Conservation (phyloP, 75 land plant species). For the Sequoiadendron giganteum region DNA sequence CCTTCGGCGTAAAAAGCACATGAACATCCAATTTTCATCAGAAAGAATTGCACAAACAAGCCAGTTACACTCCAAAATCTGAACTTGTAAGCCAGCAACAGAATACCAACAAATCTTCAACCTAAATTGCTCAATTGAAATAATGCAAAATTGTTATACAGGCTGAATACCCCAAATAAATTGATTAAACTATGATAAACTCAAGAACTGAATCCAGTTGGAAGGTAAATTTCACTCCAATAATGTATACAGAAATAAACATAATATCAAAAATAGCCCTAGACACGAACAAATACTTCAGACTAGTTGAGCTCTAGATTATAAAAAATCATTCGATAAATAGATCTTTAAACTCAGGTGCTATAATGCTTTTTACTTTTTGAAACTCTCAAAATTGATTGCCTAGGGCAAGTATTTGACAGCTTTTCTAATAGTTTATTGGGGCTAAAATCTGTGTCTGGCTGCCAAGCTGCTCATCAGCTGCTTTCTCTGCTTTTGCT, state of each 20-base stretch:
- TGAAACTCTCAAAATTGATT: neutral
- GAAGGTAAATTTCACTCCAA: neutral
- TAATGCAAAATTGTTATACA: neutral
- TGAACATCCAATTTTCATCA: neutral
- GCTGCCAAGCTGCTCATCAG: conserved; percentile 18
- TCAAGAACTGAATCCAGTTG: neutral
- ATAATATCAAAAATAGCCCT: neutral
- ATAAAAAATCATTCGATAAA: neutral
- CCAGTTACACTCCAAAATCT: neutral
- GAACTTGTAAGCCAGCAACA: neutral
- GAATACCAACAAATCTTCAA: neutral
- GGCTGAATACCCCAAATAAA: neutral
- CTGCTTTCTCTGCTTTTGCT: conserved; percentile 17
- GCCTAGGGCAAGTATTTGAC: neutral
- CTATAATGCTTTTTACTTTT: neutral
- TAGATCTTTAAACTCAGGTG: neutral
- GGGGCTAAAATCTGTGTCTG: conserved; percentile 16
- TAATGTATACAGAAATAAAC: neutral
- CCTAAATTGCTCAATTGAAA: neutral
- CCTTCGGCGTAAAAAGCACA: too few relatives aligned
- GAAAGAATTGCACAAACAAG: neutral
- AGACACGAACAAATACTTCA: neutral
- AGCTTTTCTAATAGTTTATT: conserved; percentile 16
- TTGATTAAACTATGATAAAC: neutral
- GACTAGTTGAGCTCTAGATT: neutral